Evolutionary conservation across 164 flowering plant genomes (phyloP), one percentile per base, ranked within the genome.

Genomic region (Echeveria elegans): DNA sequence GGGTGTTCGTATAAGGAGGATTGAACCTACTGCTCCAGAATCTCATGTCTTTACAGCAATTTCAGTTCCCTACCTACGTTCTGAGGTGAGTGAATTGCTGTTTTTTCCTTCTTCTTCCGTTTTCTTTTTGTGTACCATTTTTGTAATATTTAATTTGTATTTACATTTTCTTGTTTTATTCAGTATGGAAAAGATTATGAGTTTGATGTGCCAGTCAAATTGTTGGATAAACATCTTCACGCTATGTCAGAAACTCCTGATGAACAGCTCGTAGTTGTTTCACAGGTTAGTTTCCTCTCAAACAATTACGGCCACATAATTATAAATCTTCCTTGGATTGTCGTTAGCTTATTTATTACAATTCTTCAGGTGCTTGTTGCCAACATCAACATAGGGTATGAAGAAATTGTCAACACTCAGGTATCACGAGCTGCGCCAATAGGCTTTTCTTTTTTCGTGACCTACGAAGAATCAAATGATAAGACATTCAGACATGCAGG

Each of bases 1-100:
- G 73, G 97, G 99, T 68, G 96, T 92, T 40, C 92, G 94, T 26
- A 81, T 95, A 41, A 82, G 87, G 83, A 81, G 97, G 81, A 73
- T 95, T 70, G 94, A 92, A 58, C 99, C 97, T 4, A 92, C 96
- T 34, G 78, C 96, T 63, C 96, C 96, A 41, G 97, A 87, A 78
- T 87, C 77, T 58, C 67, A 79, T 64, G 85, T 83, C 28, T 89
- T 92, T 69, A 67, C 84, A 1, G 69, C 92, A 31, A 85, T 88
- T 30, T 85, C 97, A 40, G 92, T 88, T 74, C 97, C 90, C n/a
- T 89, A 89, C 77, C 87, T 92, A 6, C 85, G 89, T 28, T 89
- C 98, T 52, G 98, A 92, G 96, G 98, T 92, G 63, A 34, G 72
- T 63, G 45, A 5, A 63, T 14, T 38, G 23, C 15, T 1, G n/a